Evolutionary conservation across 2,329 filamentous ascomycete genomes (phyloP), one percentile per base, ranked within the genome.

Genomic region (Monosporascus cannonballus): DNA sequence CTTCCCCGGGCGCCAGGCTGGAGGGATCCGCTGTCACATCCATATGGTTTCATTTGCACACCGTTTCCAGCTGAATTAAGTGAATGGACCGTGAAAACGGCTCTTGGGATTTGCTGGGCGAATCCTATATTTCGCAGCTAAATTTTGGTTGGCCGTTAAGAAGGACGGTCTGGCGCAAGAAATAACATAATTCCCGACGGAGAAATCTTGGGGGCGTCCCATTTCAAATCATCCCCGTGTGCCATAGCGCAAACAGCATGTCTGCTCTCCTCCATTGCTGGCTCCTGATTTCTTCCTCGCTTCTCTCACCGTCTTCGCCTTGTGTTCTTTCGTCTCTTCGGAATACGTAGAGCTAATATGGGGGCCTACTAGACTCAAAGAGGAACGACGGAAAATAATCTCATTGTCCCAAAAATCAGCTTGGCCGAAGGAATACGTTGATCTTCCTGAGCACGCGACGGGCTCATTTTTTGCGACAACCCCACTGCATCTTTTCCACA

Each of bases 371-470:
- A 46, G 42, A 46, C 42, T 27, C 24, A 18, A 46, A 46, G 42
- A 46, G 42, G 11, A 46, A 46, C 24, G 14, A 46, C 22, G 50
- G 58, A 57, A 51, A 56, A 56, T 59, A 56, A 54, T 56, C 51
- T 56, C 53, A 54, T 55, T 55, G 54, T 39, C 36, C 47, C 51
- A 49, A 51, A 46, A 7, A 42, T 46, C 25, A 11, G 27, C 6
- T 46, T 8, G 15, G 7, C 7, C 42, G 25, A 46, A 46, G 20
- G 36, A 25, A 34, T 38, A 18, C 6, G 15, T 24, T 36, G 11
- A n/a, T 38, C 5, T 14, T 51, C 46, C 44, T 22, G 38, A 46
- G 24, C 24, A 46, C 42, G 14, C 24, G n/a, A 25, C 20, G 8
- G n/a, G 42, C 6, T 9, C 14, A 17, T 17, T 51, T 56, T 51